Evolutionary conservation across 192 early-diverging fungal genomes (phyloP), one percentile per base, ranked within the genome.

Genomic region (Coemansia pectinata): DNA sequence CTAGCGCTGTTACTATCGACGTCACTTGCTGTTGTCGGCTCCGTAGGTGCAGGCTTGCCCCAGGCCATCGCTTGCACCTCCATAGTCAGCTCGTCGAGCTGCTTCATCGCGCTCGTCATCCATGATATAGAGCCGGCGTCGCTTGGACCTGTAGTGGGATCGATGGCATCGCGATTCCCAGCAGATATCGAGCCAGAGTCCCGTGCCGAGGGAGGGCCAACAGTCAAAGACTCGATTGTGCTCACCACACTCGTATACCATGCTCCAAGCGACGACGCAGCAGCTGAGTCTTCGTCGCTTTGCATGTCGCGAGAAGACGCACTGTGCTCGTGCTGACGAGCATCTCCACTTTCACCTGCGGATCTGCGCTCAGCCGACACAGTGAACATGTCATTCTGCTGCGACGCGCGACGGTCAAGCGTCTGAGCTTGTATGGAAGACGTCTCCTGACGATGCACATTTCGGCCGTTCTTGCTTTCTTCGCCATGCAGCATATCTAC

Each of bases 51-150:
- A 39, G 59, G 55, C 3, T 57, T 57, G 1, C 45, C 65, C 72
- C 72, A 71, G 40, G 68, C 66, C 69, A 65, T 62, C 21, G 40
- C 15, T 36, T 65, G 65, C 1, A 71, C 62, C 29, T 66, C 66
- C 15, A 27, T 29, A 17, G 72, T 55, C 25, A 80, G 40, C 11
- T 59, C 66, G 41, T 74, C 66, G 21, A 80, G 78, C 57, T 50
- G 55, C 3, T 34, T 34, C 4, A 66, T 71, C 23, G 63, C 73
- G 15, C 48, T 34, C 1, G 66, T 45, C 33, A 74, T 57, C 78
- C 72, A 74, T 19, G 61, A 53, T 39, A 71, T 62, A 65, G 66
- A 61, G 40, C 50, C 47, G 41, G 59, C 19, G 8, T 74, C 21
- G 41, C 34, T 14, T 14, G 47, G 36, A 48, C 12, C n/a, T 15